Evolutionary conservation across 495 filamentous ascomycete genomes (phyloP), one percentile per base, ranked within the genome.

Genomic region (Hyphodiscus hymeniophilus): DNA sequence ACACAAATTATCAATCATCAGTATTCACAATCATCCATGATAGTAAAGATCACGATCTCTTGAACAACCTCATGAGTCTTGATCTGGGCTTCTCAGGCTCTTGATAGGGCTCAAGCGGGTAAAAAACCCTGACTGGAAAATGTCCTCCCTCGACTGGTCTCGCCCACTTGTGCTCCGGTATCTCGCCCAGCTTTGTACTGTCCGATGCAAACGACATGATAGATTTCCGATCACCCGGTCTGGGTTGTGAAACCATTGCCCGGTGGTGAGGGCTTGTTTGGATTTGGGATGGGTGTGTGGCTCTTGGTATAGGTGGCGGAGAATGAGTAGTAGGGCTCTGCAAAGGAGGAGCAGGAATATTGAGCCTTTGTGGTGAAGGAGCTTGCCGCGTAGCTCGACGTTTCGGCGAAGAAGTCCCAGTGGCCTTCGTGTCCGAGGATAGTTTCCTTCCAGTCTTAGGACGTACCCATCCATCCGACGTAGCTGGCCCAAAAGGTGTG

Each of bases 141-240:
- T 53, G 23, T 5, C 34, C 47, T 4, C 12, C 5, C 5, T 28
- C 39, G 1, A 23, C 38, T 2, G 39, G 38, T 26, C 31, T 26
- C 11, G 32, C 26, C 57, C 57, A 57, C 38, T 55, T 60, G 13
- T 40, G 15, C 24, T 60, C 57, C n/a, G 57, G 57, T 15, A 60
- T 60, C 28, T 60, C 57, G 15, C 57, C 57, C 2, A 60, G 40
- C 17, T 60, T 59, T 1, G 56, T 59, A 28, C 56, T 59, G 26
- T 56, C 57, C 0, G 57, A 56, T 4, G 53, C 50, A 22, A 60
- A 60, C 1, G 53, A 54, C 52, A 47, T 57, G 28, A 54, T 42
- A 6, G 54, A 57, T 21, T 50, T 48, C 17, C 46, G 31, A 7
- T 48, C 24, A 23, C 40, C 39, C 2, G 28, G 40, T 6, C 26